Evolutionary conservation across 768 basidiomycete genomes (phyloP).

Genomic region (Gymnopilus dilepis): DNA sequence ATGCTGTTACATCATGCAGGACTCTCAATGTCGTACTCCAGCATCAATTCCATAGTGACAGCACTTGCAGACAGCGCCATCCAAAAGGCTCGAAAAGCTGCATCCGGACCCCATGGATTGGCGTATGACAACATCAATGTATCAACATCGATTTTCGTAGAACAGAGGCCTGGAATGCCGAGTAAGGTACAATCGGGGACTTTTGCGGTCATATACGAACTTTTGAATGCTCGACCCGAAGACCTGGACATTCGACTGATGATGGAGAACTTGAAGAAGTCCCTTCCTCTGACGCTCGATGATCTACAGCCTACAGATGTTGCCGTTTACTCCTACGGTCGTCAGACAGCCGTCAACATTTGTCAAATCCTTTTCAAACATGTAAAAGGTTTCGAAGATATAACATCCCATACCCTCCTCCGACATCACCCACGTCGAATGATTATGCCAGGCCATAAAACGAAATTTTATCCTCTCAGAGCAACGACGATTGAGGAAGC

Average conservation of each 20-base stretch:
- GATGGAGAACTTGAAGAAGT: constrained; percentile 19
- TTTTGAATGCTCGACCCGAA: constrained; percentile 25
- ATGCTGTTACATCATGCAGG: constrained; percentile 11
- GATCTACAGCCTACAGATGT: constrained; percentile 7
- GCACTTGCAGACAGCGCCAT: constrained; percentile 12
- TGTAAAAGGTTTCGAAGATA: constrained; percentile 12
- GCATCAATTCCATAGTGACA: constrained; percentile 5
- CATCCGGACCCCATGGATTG: constrained; percentile 8
- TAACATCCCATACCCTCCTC: constrained; percentile 14
- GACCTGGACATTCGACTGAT: constrained; percentile 32
- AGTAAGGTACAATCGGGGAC: constrained; percentile 44
- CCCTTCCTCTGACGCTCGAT: constrained; percentile 10
- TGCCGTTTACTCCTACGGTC: not conserved
- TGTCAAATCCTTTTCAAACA: constrained; percentile 20
- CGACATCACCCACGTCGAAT: constrained; percentile 23
- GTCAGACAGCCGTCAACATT: constrained; percentile 17
- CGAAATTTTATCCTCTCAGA: constrained; percentile 28
- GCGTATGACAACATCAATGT: constrained; percentile 35
- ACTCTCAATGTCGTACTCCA: constrained; percentile 15
- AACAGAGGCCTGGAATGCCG: constrained; percentile 31
- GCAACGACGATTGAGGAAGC: constrained; percentile 38
- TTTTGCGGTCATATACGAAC: constrained; percentile 34
- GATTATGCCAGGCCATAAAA: constrained; percentile 28
- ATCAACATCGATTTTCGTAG: constrained; percentile 34
- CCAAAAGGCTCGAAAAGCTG: not conserved